A percentile compares a stretch with the other conserved stretches of the same genome.
phyloP scores from a whole-genome alignment of 2,329 filamentous ascomycete species.

The Botrytis tulipae region DNA sequence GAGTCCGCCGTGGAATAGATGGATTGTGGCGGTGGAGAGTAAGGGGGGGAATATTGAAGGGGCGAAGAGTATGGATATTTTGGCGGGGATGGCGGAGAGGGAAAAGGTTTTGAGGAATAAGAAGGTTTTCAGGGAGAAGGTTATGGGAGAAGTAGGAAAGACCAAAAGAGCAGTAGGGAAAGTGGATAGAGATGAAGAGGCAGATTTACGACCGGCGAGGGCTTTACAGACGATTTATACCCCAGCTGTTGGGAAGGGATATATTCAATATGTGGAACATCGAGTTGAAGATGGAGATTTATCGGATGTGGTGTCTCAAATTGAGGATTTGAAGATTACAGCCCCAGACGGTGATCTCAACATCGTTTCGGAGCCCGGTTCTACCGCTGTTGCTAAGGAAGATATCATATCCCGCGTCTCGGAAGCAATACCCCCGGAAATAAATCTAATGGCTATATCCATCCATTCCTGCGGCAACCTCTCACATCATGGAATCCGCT shows the following conservation, averaged over 20 bases:
- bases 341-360: slow-evolving; percentile 8
- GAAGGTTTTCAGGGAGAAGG: slow-evolving; percentile 62
- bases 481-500: slow-evolving; percentile 89
- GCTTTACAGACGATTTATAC: slow-evolving; percentile 53
- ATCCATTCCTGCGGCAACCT: slow-evolving; percentile 97
- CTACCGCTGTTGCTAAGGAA: background rate
- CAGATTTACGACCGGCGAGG: slow-evolving; percentile 51
- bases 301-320: slow-evolving; percentile 61
- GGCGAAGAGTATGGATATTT: slow-evolving; percentile 79
- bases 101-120: slow-evolving; percentile 77
- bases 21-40: slow-evolving; percentile 89
- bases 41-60: slow-evolving; percentile 82
- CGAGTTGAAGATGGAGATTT: slow-evolving; percentile 72
- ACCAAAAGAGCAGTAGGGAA: background rate
- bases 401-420: background rate
- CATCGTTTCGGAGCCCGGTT: background rate
- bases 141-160: slow-evolving; percentile 41
- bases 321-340: slow-evolving; percentile 46
- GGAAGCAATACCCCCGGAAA: slow-evolving; percentile 3
- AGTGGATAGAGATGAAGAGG: slow-evolving; percentile 30
- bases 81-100: slow-evolving; percentile 72
- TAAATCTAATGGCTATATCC: slow-evolving; percentile 78
- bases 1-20: slow-evolving; percentile 77
- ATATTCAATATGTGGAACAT: slow-evolving; percentile 76
- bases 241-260: slow-evolving; percentile 61